A percentile compares a stretch with the other conserved stretches of the same genome.
These are phyloP conservation scores for Euptelea pleiosperma DNA, from an alignment of 164 flowering plant species.

Conservation along the genomic window DNA sequence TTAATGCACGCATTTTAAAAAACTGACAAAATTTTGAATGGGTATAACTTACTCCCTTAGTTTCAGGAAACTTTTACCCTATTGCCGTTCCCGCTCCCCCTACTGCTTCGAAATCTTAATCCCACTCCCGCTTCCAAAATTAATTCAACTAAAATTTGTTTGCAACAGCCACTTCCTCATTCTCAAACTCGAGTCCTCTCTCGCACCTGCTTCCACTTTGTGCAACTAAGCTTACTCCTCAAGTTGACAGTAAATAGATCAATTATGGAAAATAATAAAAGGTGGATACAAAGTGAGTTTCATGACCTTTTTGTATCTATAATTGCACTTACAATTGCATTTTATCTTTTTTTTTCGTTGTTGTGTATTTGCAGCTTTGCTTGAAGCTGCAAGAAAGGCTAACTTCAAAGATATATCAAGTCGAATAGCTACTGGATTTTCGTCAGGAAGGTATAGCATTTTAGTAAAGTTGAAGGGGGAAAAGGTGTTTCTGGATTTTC, in stretches of 20 bases:
- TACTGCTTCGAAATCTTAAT: no score
- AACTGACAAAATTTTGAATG: no score
- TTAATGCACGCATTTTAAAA: no score
- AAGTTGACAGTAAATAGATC: neutral
- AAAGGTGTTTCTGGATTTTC: neutral
- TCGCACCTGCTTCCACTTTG: no score
- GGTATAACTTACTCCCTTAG: no score
- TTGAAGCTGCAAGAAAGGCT: conserved; percentile 84
- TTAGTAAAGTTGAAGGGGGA: neutral
- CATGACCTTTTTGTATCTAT: neutral
- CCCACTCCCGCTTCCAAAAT: no score
- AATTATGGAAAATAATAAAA: neutral
- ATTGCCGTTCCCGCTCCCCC: no score
- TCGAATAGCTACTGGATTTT: conserved; percentile 75
- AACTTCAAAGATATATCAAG: conserved; percentile 60
- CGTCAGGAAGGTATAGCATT: conserved; percentile 64
- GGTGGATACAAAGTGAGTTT: neutral
- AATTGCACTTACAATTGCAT: neutral
- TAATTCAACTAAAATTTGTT: no score
- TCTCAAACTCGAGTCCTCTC: no score
- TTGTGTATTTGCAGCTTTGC: conserved; percentile 66
- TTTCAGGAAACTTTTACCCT: no score
- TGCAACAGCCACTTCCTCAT: no score
- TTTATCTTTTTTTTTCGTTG: conserved; percentile 4
- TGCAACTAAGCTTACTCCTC: neutral